A percentile compares a stretch with the other conserved stretches of the same genome.
These are phyloP conservation scores for Backusella morwellensis DNA, from an alignment of 192 early-diverging fungal species.

Conservation along the genomic window DNA sequence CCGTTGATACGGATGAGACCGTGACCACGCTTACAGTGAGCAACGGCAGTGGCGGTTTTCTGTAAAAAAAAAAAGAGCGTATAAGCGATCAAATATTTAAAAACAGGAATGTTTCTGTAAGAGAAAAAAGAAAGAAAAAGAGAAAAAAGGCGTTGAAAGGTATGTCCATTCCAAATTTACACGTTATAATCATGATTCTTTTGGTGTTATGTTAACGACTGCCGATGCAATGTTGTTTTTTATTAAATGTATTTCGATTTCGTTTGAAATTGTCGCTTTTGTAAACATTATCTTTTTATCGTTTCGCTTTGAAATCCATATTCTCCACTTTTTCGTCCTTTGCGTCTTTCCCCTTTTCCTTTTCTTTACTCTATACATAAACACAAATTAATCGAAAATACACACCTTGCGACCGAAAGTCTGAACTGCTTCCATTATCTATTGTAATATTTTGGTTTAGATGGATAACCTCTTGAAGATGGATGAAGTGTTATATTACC, in stretches of 20 bases:
- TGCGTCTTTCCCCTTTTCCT: neutral
- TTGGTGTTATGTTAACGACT: constrained; percentile 16
- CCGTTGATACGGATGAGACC: constrained; percentile 99
- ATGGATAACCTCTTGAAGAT: neutral
- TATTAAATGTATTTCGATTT: neutral
- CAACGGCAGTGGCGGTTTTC: constrained; percentile 99
- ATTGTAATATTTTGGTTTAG: neutral
- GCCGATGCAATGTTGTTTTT: neutral
- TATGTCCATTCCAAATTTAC: neutral
- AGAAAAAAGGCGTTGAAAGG: neutral
- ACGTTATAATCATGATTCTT: constrained; percentile 23
- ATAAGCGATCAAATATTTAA: constrained; percentile 5
- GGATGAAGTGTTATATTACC: constrained; percentile 1
- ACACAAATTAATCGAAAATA: constrained; percentile 4
- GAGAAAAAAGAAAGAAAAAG: neutral
- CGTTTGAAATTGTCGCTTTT: too few relatives aligned
- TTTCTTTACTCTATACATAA: neutral
- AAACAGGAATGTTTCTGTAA: neutral
- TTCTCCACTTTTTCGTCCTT: neutral
- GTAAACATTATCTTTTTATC: neutral
- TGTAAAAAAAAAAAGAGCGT: constrained; percentile 18
- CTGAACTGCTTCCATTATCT: constrained; percentile 68
- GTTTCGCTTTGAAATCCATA: neutral
- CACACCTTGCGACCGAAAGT: constrained; percentile 76
- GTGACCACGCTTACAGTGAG: constrained; percentile 96